These are phyloP conservation scores for Prosopis cineraria DNA, from an alignment of 306 rosid species.

Conservation along the genomic window DNA sequence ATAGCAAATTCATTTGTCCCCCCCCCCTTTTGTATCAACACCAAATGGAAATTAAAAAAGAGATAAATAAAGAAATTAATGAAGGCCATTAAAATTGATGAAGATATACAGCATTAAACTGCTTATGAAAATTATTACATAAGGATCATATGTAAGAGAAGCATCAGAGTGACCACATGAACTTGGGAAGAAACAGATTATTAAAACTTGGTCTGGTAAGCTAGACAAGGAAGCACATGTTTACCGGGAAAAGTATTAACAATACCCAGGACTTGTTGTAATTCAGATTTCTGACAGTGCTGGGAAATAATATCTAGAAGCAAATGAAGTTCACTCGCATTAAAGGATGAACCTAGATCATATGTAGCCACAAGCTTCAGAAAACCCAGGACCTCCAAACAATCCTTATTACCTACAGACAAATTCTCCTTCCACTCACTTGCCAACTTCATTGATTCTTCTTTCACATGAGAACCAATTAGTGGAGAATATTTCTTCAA, in stretches of 20 bases:
- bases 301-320: slow-evolving; percentile 42
- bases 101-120: slow-evolving; percentile 25
- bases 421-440: slow-evolving; percentile 49
- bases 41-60: not conserved
- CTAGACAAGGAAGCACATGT: slow-evolving; percentile 17
- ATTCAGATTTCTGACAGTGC: slow-evolving; percentile 35
- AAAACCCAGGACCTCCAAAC: slow-evolving; percentile 49
- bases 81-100: slow-evolving; percentile 1
- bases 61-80: not conserved
- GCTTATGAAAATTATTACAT: not conserved
- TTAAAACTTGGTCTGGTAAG: slow-evolving; percentile 8
- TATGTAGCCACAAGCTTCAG: slow-evolving; percentile 45
- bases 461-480: slow-evolving; percentile 41
- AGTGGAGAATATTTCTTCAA: slow-evolving; percentile 41
- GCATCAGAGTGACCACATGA: not conserved
- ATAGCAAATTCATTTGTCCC: not conserved
- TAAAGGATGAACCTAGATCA: slow-evolving; percentile 39
- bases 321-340: slow-evolving; percentile 36
- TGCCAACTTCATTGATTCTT: slow-evolving; percentile 47
- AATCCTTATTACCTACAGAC: slow-evolving; percentile 14
- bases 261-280: slow-evolving; percentile 32
- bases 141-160: not conserved
- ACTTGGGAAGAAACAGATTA: not conserved
- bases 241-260: slow-evolving; percentile 42
- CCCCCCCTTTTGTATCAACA: not conserved